Evolutionary conservation across 2,329 filamentous ascomycete species (phyloP), one percentile per base, ranked within the genome.

Genomic region (Alternaria ethzedia): DNA sequence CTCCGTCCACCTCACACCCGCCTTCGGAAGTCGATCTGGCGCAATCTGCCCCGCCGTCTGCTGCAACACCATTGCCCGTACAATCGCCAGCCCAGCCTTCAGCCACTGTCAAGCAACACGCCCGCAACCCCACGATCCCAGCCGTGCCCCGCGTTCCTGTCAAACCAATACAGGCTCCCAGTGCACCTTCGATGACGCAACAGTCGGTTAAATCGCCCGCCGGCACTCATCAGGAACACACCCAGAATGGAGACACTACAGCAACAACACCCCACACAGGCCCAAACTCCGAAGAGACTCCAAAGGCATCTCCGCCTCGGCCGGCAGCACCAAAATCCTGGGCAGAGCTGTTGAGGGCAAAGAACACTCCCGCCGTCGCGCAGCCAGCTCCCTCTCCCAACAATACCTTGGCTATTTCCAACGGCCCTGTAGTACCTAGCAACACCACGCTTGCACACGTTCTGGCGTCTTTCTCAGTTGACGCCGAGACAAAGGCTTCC

Each of bases 371-470:
- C 50, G 74, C 80, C n/a, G 59, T 61, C 45, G 57, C 64, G 3
- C 69, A 69, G 45, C 49, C 64, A 36, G 61, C 70, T 9, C 54
- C 72, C 17, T 51, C 66, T 43, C 63, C 68, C 36, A 82, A 78
- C 49, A 75, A 75, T 10, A 62, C 69, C 44, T 61, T 68, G 12
- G 36, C 71, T 13, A 58, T 66, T n/a, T 44, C 71, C 12, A 83
- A 83, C 55, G 83, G 82, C 11, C 70, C 84, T 25, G 70, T 77
- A 11, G 79, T 83, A 13, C 78, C 82, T 12, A 87, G 89, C 76
- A 83, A 79, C 63, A 86, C 85, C 78, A 90, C 91, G 17, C 83
- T 97, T 55, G 90, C 89, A 4, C 92, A 97, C 70, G 92, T 92
- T 36, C 85, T 99, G 56, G 86, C 86, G 54, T 87, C 88, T 26